Percentiles rank a stretch among this genome's conserved stretches.
Evolutionary conservation across 768 basidiomycete genomes (phyloP).

Genomic region (Hortiboletus flavorubellus): DNA sequence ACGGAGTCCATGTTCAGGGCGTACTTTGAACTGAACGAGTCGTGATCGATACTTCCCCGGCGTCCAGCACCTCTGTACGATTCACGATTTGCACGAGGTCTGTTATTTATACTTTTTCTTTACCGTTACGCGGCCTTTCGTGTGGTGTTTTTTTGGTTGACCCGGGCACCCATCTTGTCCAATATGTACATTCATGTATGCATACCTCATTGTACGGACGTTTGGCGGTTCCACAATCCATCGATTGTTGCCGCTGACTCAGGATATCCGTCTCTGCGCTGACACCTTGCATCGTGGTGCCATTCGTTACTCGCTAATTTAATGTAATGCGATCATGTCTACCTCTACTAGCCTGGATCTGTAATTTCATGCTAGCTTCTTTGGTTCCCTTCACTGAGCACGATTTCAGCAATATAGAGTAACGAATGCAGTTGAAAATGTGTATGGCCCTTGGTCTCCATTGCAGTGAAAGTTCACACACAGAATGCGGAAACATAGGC

Average conservation of each 20-base stretch:
- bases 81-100: background rate
- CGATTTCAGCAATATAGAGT: slow-evolving; percentile 3
- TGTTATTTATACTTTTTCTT: background rate
- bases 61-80: background rate
- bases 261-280: background rate
- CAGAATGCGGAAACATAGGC: background rate
- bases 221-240: background rate
- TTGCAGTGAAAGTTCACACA: background rate
- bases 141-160: background rate
- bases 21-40: slow-evolving; percentile 77
- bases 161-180: background rate
- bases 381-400: background rate
- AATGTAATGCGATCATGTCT: slow-evolving; percentile 9
- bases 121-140: background rate
- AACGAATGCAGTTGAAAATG: background rate
- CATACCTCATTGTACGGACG: slow-evolving; percentile 11
- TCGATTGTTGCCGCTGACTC: background rate
- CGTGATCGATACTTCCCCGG: slow-evolving; percentile 11
- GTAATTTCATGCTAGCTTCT: slow-evolving; percentile 18
- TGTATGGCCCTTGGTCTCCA: background rate
- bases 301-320: slow-evolving; percentile 18
- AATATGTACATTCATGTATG: slow-evolving; percentile 11
- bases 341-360: slow-evolving; percentile 7
- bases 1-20: slow-evolving; percentile 87
- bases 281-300: background rate